Percentiles rank a stretch among this genome's conserved stretches.
Evolutionary conservation across 2,329 filamentous ascomycete species (phyloP).

Genomic region (Aspergillus fijiensis): DNA sequence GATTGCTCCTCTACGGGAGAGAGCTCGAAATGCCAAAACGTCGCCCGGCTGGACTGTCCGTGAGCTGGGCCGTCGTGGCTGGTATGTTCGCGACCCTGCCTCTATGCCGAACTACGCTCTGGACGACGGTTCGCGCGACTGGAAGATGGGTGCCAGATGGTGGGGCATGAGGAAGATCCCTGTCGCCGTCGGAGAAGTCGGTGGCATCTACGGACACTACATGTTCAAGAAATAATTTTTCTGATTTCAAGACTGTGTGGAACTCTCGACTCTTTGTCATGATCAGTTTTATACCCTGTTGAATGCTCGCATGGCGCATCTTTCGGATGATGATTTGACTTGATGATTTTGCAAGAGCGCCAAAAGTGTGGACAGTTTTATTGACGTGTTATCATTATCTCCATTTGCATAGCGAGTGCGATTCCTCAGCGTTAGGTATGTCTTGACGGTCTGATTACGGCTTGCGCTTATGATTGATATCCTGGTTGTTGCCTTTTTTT

Average conservation of each 20-base stretch:
- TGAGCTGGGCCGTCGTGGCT: constrained; percentile 68
- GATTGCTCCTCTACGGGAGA: constrained; percentile 63
- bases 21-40: constrained; percentile 53
- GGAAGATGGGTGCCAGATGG: constrained; percentile 82
- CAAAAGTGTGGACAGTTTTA: constrained; percentile 9
- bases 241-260: constrained; percentile 8
- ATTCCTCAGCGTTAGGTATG: constrained; percentile 15
- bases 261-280: constrained; percentile 5
- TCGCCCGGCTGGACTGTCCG: constrained; percentile 69
- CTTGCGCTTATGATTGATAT: constrained; percentile 10
- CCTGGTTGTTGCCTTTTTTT: background rate
- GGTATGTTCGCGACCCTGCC: constrained; percentile 55
- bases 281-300: constrained; percentile 18
- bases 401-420: constrained; percentile 24
- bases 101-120: constrained; percentile 31
- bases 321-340: background rate
- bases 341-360: constrained; percentile 1
- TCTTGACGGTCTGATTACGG: constrained; percentile 10
- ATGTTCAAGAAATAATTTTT: constrained; percentile 55
- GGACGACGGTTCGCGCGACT: constrained; percentile 62
- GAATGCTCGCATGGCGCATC: constrained; percentile 8
- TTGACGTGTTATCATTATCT: constrained; percentile 11
- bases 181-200: constrained; percentile 56
- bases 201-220: constrained; percentile 60
- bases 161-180: constrained; percentile 78